A percentile compares a stretch with the other conserved stretches of the same genome.
These are phyloP conservation scores for Trametes coccinea DNA, from an alignment of 768 basidiomycete genomes.

Conservation along the genomic window DNA sequence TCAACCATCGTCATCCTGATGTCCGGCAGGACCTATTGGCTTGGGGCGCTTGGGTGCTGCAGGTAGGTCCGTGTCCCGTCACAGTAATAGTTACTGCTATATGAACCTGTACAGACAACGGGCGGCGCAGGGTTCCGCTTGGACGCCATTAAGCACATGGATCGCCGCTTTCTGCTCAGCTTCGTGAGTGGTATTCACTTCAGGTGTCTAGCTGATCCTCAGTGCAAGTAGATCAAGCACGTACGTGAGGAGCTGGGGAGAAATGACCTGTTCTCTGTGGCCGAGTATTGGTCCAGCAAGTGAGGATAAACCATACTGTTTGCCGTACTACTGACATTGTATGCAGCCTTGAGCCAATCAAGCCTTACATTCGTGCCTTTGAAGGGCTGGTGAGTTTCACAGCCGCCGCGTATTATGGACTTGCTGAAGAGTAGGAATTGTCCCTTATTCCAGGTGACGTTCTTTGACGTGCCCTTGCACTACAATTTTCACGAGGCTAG, in stretches of 20 bases:
- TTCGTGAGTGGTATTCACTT: conserved; percentile 47
- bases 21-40: conserved; percentile 71
- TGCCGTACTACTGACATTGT: conserved; percentile 2
- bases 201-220: neutral
- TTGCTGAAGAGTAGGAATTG: neutral
- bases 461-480: conserved; percentile 92
- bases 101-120: conserved; percentile 49
- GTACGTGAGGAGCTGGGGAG: conserved; percentile 46
- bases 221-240: conserved; percentile 39
- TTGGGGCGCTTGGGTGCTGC: conserved; percentile 82
- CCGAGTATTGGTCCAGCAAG: conserved; percentile 85
- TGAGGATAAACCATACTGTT: conserved; percentile 34
- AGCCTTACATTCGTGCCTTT: conserved; percentile 61
- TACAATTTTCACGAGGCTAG: conserved; percentile 81
- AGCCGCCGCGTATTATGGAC: neutral
- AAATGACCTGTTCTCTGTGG: conserved; percentile 60
- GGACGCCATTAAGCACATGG: conserved; percentile 91
- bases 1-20: conserved; percentile 67
- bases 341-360: conserved; percentile 47
- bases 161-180: conserved; percentile 62
- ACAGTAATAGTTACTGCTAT: neutral
- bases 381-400: conserved; percentile 56
- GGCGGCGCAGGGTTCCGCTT: conserved; percentile 76
- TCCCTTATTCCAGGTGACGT: conserved; percentile 57
- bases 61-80: conserved; percentile 34